These are phyloP conservation scores for Xylaria scruposa DNA, from an alignment of 495 filamentous ascomycete genomes.

Conservation along the genomic window DNA sequence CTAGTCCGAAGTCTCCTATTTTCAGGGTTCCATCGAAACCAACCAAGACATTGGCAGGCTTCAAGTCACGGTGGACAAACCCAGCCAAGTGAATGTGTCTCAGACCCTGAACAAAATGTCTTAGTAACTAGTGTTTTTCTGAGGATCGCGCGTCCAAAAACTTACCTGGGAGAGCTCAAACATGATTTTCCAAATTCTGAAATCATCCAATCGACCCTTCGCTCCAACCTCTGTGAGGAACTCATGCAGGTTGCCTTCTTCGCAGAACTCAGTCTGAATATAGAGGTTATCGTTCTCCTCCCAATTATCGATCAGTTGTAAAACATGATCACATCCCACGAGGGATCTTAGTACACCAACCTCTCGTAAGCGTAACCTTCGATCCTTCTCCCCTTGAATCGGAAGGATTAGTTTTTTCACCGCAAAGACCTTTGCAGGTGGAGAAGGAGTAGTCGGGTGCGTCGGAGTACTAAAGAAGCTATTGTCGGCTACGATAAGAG, in stretches of 20 bases:
- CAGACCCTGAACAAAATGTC: conserved; percentile 65
- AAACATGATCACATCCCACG: conserved; percentile 76
- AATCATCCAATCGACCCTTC: conserved; percentile 90
- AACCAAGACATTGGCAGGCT: conserved; percentile 93
- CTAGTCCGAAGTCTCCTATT: conserved; percentile 96
- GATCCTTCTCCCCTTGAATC: conserved; percentile 74
- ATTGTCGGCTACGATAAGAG: conserved; percentile 32
- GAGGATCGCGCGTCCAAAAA: conserved; percentile 24
- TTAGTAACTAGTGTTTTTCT: conserved; percentile 41
- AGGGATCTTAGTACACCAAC: conserved; percentile 76
- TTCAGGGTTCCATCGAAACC: conserved; percentile 90
- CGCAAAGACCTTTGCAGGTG: conserved; percentile 70
- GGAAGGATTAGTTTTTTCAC: conserved; percentile 92
- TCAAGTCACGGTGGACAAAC: conserved; percentile 93
- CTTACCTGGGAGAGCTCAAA: conserved; percentile 80
- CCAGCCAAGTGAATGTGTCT: conserved; percentile 86
- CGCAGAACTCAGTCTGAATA: conserved; percentile 96
- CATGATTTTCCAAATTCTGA: conserved; percentile 96
- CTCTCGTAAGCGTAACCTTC: conserved; percentile 79
- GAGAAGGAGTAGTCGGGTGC: conserved; percentile 50
- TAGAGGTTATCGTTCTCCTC: conserved; percentile 81
- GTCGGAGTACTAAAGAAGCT: conserved; percentile 39
- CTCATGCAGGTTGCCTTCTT: conserved; percentile 84
- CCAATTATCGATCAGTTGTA: conserved; percentile 84
- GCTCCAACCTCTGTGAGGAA: conserved; percentile 80